Conservation (phyloP, 495 filamentous ascomycete species). For the Lindgomyces ingoldianus region DNA sequence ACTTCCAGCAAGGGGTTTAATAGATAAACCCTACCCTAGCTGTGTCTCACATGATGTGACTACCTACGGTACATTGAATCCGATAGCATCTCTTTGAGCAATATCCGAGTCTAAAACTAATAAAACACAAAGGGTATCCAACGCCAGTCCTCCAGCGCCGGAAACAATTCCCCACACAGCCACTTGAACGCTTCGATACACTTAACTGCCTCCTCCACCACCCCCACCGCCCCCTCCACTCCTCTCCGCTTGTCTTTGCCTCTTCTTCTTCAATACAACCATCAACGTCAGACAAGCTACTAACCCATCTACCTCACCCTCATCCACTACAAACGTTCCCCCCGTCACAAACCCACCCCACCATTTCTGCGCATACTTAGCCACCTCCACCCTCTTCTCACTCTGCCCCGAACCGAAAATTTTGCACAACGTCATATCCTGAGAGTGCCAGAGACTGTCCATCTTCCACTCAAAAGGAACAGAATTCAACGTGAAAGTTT, state of each 20-base stretch:
- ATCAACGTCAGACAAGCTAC: slow-evolving; percentile 27
- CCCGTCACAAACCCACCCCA: slow-evolving; percentile 31
- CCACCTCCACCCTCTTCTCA: slow-evolving; percentile 26
- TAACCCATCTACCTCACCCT: slow-evolving; percentile 26
- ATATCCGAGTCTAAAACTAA: too few species aligned
- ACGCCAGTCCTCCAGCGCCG: too few species aligned
- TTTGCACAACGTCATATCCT: slow-evolving; percentile 30
- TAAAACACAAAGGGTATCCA: too few species aligned
- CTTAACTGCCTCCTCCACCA: background rate
- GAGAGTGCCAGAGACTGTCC: slow-evolving; percentile 16
- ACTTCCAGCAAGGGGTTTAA: too few species aligned
- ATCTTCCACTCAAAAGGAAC: slow-evolving; percentile 17
- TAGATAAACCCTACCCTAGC: too few species aligned
- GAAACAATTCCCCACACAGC: too few species aligned
- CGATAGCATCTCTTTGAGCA: too few species aligned
- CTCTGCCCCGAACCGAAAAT: slow-evolving; percentile 5
- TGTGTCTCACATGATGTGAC: too few species aligned
- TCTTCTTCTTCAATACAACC: slow-evolving; percentile 37
- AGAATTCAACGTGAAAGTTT: slow-evolving; percentile 23
- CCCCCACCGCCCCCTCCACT: slow-evolving; percentile 3
- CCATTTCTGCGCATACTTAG: slow-evolving; percentile 35
- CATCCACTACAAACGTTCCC: slow-evolving; percentile 31
- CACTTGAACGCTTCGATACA: too few species aligned
- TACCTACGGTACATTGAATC: too few species aligned
- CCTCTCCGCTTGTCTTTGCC: slow-evolving; percentile 30